Percentiles rank a stretch among this genome's conserved stretches.
Evolutionary conservation across 1,139 yeast genomes (phyloP).

Genomic region (Scheffersomyces insectosa): DNA sequence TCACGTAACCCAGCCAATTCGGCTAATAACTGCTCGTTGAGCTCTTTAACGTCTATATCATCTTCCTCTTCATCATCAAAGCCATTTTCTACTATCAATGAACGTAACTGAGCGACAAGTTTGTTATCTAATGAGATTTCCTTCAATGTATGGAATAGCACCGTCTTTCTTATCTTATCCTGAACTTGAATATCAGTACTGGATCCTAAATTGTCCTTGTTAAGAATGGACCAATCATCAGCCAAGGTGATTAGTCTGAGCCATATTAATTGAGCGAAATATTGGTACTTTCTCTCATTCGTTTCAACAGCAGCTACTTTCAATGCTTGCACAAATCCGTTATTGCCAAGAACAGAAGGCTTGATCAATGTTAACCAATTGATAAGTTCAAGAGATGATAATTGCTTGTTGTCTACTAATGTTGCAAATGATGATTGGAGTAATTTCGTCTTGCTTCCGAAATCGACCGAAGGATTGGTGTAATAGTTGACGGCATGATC

Average conservation of each 20-base stretch:
- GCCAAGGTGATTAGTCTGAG: constrained; percentile 56
- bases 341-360: constrained; percentile 22
- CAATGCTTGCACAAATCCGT: constrained; percentile 39
- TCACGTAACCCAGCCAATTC: constrained; percentile 17
- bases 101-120: constrained; percentile 13
- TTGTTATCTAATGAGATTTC: constrained; percentile 9
- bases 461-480: constrained; percentile 19
- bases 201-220: constrained; percentile 31
- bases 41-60: constrained; percentile 13
- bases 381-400: constrained; percentile 50
- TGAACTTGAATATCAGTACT: constrained; percentile 44
- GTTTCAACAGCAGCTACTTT: constrained; percentile 31
- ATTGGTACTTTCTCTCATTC: constrained; percentile 24
- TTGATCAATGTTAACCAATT: constrained; percentile 58
- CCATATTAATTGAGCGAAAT: constrained; percentile 51
- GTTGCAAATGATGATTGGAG: constrained; percentile 33
- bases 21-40: constrained; percentile 21
- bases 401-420: constrained; percentile 38
- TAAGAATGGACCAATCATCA: constrained; percentile 58
- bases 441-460: constrained; percentile 14
- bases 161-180: constrained; percentile 40
- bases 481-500: constrained; percentile 22
- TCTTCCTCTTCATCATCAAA: constrained; percentile 6
- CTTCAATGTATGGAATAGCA: constrained; percentile 47
- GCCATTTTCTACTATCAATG: constrained; percentile 7